A percentile compares a stretch with the other conserved stretches of the same genome.
Evolutionary conservation across 2,329 filamentous ascomycete species (phyloP).

Genomic region (Periglandula ipomoeae): DNA sequence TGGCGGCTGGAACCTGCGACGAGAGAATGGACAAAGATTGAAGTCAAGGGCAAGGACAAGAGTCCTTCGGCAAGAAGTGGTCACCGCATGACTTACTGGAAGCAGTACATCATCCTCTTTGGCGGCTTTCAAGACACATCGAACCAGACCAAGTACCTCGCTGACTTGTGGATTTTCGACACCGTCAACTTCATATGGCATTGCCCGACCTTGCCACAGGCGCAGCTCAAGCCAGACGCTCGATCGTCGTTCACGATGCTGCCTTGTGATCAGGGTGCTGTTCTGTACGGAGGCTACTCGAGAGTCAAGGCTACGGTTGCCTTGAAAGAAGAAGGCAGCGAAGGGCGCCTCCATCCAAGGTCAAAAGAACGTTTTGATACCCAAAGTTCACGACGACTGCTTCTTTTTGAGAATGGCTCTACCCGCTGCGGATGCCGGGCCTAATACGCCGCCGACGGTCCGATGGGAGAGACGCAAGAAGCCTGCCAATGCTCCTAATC

Average conservation of each 20-base stretch:
- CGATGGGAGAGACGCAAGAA: conserved; percentile 92
- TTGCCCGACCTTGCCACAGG: conserved; percentile 62
- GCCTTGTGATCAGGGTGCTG: conserved; percentile 82
- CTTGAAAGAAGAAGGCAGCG: conserved; percentile 47
- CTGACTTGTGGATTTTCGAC: conserved; percentile 94
- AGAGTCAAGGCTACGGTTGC: conserved; percentile 67
- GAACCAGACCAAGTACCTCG: conserved; percentile 86
- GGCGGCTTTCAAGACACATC: conserved; percentile 97
- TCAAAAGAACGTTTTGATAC: conserved; percentile 67
- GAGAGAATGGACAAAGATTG: conserved; percentile 85
- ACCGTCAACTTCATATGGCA: conserved; percentile 81
- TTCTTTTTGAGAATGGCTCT: conserved; percentile 81
- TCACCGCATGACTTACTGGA: conserved; percentile 93
- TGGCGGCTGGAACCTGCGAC: conserved; percentile 80
- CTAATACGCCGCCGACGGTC: conserved; percentile 59
- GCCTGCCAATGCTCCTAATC: conserved; percentile 79
- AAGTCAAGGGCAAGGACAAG: conserved; percentile 67
- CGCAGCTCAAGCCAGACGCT: conserved; percentile 79
- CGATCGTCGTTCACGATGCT: conserved; percentile 87
- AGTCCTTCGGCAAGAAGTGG: conserved; percentile 79
- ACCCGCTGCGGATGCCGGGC: conserved; percentile 56
- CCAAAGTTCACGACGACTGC: conserved; percentile 87
- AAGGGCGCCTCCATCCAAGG: conserved; percentile 48
- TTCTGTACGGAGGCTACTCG: conserved; percentile 89
- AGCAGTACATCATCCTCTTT: conserved; percentile 92